Evolutionary conservation across 768 basidiomycete genomes (phyloP).

Genomic region (Russula vinacea): DNA sequence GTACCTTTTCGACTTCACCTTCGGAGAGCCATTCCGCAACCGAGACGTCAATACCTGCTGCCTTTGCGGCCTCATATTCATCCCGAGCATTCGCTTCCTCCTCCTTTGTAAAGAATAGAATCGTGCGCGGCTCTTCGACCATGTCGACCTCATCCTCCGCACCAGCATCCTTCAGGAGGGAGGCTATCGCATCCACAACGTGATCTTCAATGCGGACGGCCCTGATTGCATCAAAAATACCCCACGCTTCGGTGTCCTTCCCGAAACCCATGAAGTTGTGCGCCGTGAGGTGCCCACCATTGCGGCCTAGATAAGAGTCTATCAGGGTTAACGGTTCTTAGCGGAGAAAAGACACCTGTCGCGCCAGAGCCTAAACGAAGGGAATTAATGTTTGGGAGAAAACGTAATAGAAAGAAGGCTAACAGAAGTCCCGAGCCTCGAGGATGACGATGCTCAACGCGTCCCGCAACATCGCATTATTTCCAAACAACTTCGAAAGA

Average conservation of each 20-base stretch:
- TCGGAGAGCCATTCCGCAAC: slow-evolving; percentile 46
- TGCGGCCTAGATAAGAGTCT: slow-evolving; percentile 50
- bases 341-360: slow-evolving; percentile 50
- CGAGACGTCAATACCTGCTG: slow-evolving; percentile 49
- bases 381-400: background rate
- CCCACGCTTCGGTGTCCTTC: slow-evolving; percentile 40
- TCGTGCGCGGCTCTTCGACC: slow-evolving; percentile 52
- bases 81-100: slow-evolving; percentile 41
- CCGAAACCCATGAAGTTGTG: slow-evolving; percentile 47
- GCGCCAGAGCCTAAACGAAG: slow-evolving; percentile 60
- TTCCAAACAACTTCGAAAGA: slow-evolving; percentile 42
- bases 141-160: slow-evolving; percentile 57
- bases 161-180: slow-evolving; percentile 46
- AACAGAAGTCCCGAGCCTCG: slow-evolving; percentile 86
- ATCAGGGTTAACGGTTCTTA: background rate
- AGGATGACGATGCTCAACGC: slow-evolving; percentile 58
- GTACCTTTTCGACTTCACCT: slow-evolving; percentile 49
- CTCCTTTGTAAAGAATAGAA: slow-evolving; percentile 47
- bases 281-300: slow-evolving; percentile 73
- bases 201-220: slow-evolving; percentile 56
- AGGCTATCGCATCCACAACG: slow-evolving; percentile 48
- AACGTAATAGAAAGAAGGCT: slow-evolving; percentile 35
- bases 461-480: slow-evolving; percentile 15
- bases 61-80: slow-evolving; percentile 53
- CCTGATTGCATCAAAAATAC: slow-evolving; percentile 53